A percentile compares a stretch with the other conserved stretches of the same genome.
Evolutionary conservation across 1,139 yeast species (phyloP).

Genomic region (Lodderomyces parapsilosis): DNA sequence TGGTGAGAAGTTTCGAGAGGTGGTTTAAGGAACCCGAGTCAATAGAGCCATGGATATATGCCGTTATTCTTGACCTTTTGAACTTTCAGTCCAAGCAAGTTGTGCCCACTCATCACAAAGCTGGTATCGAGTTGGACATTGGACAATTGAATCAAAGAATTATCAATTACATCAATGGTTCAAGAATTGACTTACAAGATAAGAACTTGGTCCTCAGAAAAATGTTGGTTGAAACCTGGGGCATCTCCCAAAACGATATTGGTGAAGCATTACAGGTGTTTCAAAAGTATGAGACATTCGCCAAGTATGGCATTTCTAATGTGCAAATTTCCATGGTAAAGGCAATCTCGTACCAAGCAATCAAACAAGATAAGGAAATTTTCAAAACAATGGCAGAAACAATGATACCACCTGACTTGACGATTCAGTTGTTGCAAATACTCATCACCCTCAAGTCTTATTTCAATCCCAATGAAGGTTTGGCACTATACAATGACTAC

Average conservation of each 20-base stretch:
- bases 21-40: slow-evolving; percentile 10
- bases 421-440: slow-evolving; percentile 40
- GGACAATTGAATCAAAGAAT: slow-evolving; percentile 5
- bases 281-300: slow-evolving; percentile 38
- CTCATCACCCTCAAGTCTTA: slow-evolving; percentile 48
- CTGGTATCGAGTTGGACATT: slow-evolving; percentile 2
- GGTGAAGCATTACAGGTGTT: slow-evolving; percentile 29
- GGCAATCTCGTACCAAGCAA: slow-evolving; percentile 41
- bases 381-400: slow-evolving; percentile 46
- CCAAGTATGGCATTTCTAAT: slow-evolving; percentile 34
- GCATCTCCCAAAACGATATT: slow-evolving; percentile 32
- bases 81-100: slow-evolving; percentile 4
- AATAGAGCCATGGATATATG: slow-evolving; percentile 4
- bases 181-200: slow-evolving; percentile 26
- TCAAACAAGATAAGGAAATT: slow-evolving; percentile 29
- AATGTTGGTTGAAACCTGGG: slow-evolving; percentile 34
- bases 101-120: not conserved
- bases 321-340: slow-evolving; percentile 30
- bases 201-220: slow-evolving; percentile 28
- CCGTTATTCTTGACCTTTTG: slow-evolving; percentile 10
- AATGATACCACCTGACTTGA: slow-evolving; percentile 28
- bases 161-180: slow-evolving; percentile 8
- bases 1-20: slow-evolving; percentile 12
- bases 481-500: slow-evolving; percentile 53
- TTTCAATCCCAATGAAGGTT: slow-evolving; percentile 29